Base-by-base conservation (phyloP, 441 rosid genomes). In the Adansonia grandidieri region DNA sequence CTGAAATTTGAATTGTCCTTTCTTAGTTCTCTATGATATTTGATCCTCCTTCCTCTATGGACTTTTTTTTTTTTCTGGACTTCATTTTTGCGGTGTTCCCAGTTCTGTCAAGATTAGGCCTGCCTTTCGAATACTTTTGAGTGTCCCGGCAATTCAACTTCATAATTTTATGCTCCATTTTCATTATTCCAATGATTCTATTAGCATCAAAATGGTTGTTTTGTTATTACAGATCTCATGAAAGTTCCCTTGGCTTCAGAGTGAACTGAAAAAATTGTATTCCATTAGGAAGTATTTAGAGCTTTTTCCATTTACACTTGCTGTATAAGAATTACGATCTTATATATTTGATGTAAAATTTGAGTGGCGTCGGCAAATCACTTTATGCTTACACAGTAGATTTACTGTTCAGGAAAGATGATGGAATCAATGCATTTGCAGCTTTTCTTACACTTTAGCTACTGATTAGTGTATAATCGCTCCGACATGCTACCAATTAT, bases 341-440 rank as follows among this genome's bases (percentile, higher is more conserved):
- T 53, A 4, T 37, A 48, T 70, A 65, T 32, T 53, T 51, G 11
- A 15, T 72, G 28, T 72, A 13, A 72, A 56, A 54, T 32, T 48
- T 6, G 24, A 62, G 66, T 42, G 50, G 71, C 14, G 13, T 14
- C 4, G 0, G 8, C 48, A 65, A 14, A n/a, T 40, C 50, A 65
- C 20, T 65, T 42, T 42, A 65, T 40, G 22, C 44, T 65, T 40
- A 65, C 42, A 6, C 8, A 6, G 20, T n/a, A 15, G 22, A 54
- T 37, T 32, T 13, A 6, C 9, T 37, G 7, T 37, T 54, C 28
- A 1, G 50, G 64, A 56, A 72, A 54, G 48, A 72, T 72, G 20
- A 17, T 54, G 75, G 40, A 37, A 56, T 80, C 66, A 85, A 28
- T 11, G 42, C 32, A 47, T 42, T 42, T 17, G 82, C 86, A 17